phyloP scores from a whole-genome alignment of 345 rosid species.

The Aquilaria yunnanensis region DNA sequence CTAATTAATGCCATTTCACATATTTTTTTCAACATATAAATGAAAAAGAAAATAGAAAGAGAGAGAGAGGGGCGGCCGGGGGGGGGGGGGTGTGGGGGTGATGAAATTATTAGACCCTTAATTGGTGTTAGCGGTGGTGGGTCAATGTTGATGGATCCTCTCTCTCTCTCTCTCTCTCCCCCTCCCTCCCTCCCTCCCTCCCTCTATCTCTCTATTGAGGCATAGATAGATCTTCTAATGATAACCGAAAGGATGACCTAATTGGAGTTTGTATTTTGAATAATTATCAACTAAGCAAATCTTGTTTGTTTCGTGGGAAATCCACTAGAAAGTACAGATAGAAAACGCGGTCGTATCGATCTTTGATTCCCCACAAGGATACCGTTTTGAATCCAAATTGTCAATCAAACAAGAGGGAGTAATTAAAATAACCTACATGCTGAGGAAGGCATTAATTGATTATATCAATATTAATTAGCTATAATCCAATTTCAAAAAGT shows the following conservation, averaged over 20 bases:
- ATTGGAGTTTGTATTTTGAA: conserved; percentile 11
- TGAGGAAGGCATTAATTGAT: background rate
- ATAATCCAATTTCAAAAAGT: conserved; percentile 24
- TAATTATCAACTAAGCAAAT: conserved; percentile 8
- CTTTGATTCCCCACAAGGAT: conserved; percentile 6
- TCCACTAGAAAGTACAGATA: background rate
- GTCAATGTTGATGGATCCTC: conserved; percentile 20
- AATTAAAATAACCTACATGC: background rate
- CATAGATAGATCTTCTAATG: conserved; percentile 16
- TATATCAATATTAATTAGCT: too few relatives aligned
- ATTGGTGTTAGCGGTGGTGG: conserved; percentile 14
- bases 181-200: background rate
- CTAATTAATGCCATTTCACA: conserved; percentile 12
- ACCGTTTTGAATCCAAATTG: conserved; percentile 2
- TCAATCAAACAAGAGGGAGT: background rate
- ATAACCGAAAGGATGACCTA: conserved; percentile 11
- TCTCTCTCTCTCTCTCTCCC: background rate
- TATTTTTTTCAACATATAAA: conserved; percentile 17
- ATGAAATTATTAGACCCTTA: background rate
- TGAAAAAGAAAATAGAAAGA: background rate
- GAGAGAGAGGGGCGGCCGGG: too few relatives aligned
- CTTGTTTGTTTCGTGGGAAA: conserved; percentile 14
- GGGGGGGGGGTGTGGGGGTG: too few relatives aligned
- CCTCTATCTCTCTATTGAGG: conserved; percentile 1
- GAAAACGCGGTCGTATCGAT: conserved; percentile 6